Base-by-base conservation (phyloP, 352 stramenopile species). In the Phytophthora pini region DNA sequence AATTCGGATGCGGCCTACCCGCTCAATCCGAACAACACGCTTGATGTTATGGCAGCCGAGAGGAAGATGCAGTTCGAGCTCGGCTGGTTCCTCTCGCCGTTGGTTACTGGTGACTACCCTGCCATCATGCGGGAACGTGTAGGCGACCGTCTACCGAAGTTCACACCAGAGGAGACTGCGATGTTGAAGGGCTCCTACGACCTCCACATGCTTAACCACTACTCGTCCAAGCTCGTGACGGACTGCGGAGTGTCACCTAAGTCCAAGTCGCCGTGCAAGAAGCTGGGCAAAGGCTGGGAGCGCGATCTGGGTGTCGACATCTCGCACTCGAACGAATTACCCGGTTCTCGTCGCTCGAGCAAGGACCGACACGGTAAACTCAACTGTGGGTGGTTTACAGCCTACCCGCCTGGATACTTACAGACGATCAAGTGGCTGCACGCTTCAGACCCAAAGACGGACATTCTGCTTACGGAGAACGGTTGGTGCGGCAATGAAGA, bases 151-250 rank as follows among this genome's bases (percentile, higher is more conserved):
- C 71, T 99, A 32, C 95, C 95, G 6, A 48, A 45, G 17, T 98
- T 98, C 68, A 97, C 94, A 13, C 15, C 58, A 15, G 73, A 89
- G 20, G 79, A 98, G 56, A 55, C 82, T 26, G 70, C 76, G 27
- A 27, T 90, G 32, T 53, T 99, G 15, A 76, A 79, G 32, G 83
- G 80, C 8, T 97, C 87, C 20, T 87, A 85, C 62, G 96, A 99
- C 52, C 92, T 98, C 48, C 89, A 98, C 56, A 97, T 97, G 51
- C 72, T 98, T 6, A 98, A 99, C 70, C 90, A 98, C 71, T 99
- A 99, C 76, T 77, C 70, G n/a, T 84, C 81, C 22, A 82, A 79
- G 54, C 57, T 76, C 5, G 84, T 88, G 43, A 87, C 78, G 0
- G 74, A 93, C 68, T 88, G 78, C 26, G 49, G 48, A 10, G 31